Conservation (phyloP, 2,329 filamentous ascomycete species). For the Colletotrichum kahawae region DNA sequence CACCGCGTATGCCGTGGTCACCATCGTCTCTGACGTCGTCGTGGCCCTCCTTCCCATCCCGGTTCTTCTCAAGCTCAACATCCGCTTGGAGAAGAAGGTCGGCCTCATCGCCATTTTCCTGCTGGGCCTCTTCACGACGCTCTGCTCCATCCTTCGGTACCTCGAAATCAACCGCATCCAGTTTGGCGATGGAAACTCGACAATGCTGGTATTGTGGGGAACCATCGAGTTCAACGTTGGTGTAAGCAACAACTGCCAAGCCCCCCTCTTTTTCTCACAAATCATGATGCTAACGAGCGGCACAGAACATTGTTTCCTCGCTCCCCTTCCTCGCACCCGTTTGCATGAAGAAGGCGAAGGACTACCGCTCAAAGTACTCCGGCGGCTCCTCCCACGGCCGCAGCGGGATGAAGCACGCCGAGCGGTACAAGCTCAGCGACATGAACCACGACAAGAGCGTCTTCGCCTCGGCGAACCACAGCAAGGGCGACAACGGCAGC, state of each 20-base stretch:
- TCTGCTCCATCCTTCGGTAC: slow-evolving; percentile 59
- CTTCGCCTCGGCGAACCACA: slow-evolving; percentile 29
- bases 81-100: slow-evolving; percentile 52
- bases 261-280: too few relatives aligned
- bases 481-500: slow-evolving; percentile 28
- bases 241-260: slow-evolving; percentile 38
- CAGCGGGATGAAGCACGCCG: slow-evolving; percentile 28
- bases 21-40: slow-evolving; percentile 54
- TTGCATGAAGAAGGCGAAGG: slow-evolving; percentile 45
- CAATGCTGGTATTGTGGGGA: slow-evolving; percentile 61
- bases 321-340: slow-evolving; percentile 50
- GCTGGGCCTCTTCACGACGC: slow-evolving; percentile 58
- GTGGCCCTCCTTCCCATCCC: slow-evolving; percentile 57
- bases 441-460: slow-evolving; percentile 35
- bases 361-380: slow-evolving; percentile 44
- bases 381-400: slow-evolving; percentile 29
- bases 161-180: slow-evolving; percentile 56
- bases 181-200: slow-evolving; percentile 57
- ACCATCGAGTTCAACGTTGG: slow-evolving; percentile 63
- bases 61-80: slow-evolving; percentile 51
- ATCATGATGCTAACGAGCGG: neutral
- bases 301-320: slow-evolving; percentile 51
- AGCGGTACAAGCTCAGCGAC: slow-evolving; percentile 43
- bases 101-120: slow-evolving; percentile 57
- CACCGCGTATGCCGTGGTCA: slow-evolving; percentile 56